Base-by-base conservation (phyloP, 228 moss, liverwort and hornwort species). In the Sphagnum magellanicum region DNA sequence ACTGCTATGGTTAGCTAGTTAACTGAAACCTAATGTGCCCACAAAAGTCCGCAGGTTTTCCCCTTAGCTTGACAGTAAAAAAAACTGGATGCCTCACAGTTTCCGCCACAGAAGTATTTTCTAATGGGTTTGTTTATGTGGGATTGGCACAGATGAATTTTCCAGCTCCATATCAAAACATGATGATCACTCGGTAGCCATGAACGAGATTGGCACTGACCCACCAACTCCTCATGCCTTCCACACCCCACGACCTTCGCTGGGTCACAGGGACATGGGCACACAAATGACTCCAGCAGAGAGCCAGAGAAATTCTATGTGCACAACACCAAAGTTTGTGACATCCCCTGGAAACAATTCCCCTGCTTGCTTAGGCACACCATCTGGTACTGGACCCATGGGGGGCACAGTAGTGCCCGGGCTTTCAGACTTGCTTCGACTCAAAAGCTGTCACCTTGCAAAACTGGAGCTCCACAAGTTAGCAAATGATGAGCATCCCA, bases 201-300 rank as follows among this genome's bases (percentile, higher is more conserved):
- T 76, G 59, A 79, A 91, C 74, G 97, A 97, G 74, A 80, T 83
- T 14, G 80, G 79, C 51, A 84, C 83, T 46, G 91, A 89, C 71
- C 82, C 79, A 63, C 79, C 79, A 50, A 84, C 77, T 51, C 32
- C 32, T 32, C 32, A 2, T 32, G 32, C 32, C 32, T 32, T 32
- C 32, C 32, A 32, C 32, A 32, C 32, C 32, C 79, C 83, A 67
- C 79, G 83, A 64, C 81, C 72, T 51, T 78, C 84, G 63, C 69
- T 82, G 50, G 66, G 73, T 5, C 84, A 81, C 72, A 85, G 87
- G 70, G 97, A 98, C 74, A 91, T 93, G 77, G 88, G 88, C 17
- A 98, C 93, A 15, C 93, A 91, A 71, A 84, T 98, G 67, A 98
- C 91, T 75, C 97, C 97, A 11, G 86, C 85, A 53, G 84, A 82